Evolutionary conservation across 768 basidiomycete genomes (phyloP).

Genomic region (Pisolithus marmoratus): DNA sequence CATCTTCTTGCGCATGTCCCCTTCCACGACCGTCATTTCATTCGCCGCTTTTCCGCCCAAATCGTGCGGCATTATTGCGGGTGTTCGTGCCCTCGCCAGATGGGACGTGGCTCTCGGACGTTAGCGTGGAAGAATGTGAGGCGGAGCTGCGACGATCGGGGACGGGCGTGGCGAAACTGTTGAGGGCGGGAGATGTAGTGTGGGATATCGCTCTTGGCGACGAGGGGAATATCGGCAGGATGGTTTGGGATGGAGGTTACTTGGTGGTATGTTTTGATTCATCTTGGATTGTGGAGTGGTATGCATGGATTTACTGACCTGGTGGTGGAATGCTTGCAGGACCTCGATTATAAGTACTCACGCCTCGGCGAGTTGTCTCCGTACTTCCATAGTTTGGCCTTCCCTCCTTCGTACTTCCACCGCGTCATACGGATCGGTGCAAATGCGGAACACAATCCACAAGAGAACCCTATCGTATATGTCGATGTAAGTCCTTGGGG

Average conservation of each 20-base stretch:
- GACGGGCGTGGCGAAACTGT: slow-evolving; percentile 54
- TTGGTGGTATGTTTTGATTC: slow-evolving; percentile 55
- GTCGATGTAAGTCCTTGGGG: slow-evolving; percentile 77
- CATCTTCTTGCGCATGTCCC: background rate
- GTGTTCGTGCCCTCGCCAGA: slow-evolving; percentile 85
- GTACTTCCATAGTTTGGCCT: slow-evolving; percentile 74
- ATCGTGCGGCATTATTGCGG: slow-evolving; percentile 70
- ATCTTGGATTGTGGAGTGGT: background rate
- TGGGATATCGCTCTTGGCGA: slow-evolving; percentile 87
- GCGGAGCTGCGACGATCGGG: slow-evolving; percentile 56
- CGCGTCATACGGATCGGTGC: slow-evolving; percentile 64
- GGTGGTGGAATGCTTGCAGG: slow-evolving; percentile 38
- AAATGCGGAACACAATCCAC: slow-evolving; percentile 31
- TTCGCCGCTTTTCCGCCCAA: slow-evolving; percentile 64
- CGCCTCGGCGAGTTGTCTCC: slow-evolving; percentile 70
- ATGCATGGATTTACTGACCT: too few species aligned
- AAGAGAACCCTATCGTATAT: slow-evolving; percentile 59
- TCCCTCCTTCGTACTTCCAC: slow-evolving; percentile 87
- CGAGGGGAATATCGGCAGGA: slow-evolving; percentile 76
- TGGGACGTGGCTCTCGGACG: slow-evolving; percentile 81
- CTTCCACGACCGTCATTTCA: slow-evolving; percentile 35
- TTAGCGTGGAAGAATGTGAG: slow-evolving; percentile 77
- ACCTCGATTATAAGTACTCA: slow-evolving; percentile 81
- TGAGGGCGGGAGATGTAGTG: slow-evolving; percentile 75
- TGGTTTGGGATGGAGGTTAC: slow-evolving; percentile 88